Evolutionary conservation across 345 rosid genomes (phyloP).

Genomic region (Gossypium bickii): DNA sequence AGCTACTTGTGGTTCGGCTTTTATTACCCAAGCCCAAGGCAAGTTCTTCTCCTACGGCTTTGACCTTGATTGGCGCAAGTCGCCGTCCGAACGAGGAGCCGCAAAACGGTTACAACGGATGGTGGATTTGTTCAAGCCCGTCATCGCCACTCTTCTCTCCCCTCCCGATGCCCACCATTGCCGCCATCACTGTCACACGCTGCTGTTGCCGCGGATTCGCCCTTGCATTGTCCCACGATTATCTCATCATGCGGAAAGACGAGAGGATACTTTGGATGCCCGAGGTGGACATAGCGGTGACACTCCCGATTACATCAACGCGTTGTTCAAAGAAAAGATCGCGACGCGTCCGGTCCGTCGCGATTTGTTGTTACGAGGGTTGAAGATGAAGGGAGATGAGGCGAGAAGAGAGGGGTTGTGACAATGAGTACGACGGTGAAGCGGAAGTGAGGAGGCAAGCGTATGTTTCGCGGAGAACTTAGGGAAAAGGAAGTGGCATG

Average conservation of each 20-base stretch:
- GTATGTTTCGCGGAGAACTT: constrained; percentile 46
- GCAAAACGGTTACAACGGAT: constrained; percentile 10
- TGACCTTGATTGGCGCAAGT: constrained; percentile 52
- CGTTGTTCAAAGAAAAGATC: constrained; percentile 8
- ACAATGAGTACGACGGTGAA: constrained; percentile 4
- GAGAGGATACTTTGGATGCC: constrained; percentile 34
- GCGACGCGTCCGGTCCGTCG: background rate
- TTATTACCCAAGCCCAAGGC: constrained; percentile 63
- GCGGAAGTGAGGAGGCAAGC: constrained; percentile 14
- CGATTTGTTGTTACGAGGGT: background rate
- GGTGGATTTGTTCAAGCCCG: constrained; percentile 53
- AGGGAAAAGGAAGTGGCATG: constrained; percentile 51
- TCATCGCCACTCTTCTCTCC: background rate
- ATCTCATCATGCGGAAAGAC: constrained; percentile 4
- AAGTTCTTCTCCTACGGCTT: constrained; percentile 87
- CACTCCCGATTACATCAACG: constrained; percentile 40
- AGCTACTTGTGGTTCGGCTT: constrained; percentile 40
- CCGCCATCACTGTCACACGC: constrained; percentile 43
- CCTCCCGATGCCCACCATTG: constrained; percentile 14
- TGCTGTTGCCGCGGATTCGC: constrained; percentile 48
- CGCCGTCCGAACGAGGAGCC: constrained; percentile 24
- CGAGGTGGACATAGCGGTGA: constrained; percentile 56
- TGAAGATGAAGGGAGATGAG: constrained; percentile 17
- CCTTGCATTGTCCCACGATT: constrained; percentile 12
- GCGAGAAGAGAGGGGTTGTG: constrained; percentile 5